Evolutionary conservation across 768 basidiomycete genomes (phyloP).

Genomic region (Paxillus ammoniavirescens): DNA sequence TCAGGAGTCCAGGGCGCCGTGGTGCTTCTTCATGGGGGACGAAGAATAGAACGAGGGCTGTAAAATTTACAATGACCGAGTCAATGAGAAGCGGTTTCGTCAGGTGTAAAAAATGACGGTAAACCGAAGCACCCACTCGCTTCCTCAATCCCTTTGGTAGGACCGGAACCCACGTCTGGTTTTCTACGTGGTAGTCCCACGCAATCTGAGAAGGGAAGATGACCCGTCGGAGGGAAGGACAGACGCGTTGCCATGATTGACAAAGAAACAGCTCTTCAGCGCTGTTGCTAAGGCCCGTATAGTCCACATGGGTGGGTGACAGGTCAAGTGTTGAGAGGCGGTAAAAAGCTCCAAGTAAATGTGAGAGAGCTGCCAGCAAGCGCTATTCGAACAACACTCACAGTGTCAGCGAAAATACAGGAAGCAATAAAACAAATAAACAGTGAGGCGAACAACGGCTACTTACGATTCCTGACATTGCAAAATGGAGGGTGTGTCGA

Average conservation of each 20-base stretch:
- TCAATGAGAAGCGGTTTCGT: neutral
- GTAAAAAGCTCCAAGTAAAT: slow-evolving; percentile 51
- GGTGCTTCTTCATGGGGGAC: neutral
- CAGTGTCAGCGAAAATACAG: neutral
- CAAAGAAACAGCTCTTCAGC: slow-evolving; percentile 53
- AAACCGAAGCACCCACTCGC: neutral
- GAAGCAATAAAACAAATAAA: slow-evolving; percentile 1
- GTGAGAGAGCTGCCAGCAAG: slow-evolving; percentile 57
- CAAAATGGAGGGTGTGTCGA: slow-evolving; percentile 63
- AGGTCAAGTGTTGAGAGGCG: slow-evolving; percentile 55
- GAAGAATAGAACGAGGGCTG: slow-evolving; percentile 7
- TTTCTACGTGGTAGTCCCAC: slow-evolving; percentile 40
- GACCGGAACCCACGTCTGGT: slow-evolving; percentile 32
- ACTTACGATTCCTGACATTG: slow-evolving; percentile 57
- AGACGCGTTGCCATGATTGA: slow-evolving; percentile 51
- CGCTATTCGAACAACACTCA: slow-evolving; percentile 36
- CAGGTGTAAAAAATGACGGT: neutral
- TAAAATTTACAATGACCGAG: neutral
- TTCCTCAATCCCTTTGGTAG: neutral
- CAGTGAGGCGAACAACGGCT: slow-evolving; percentile 2
- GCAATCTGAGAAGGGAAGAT: slow-evolving; percentile 56
- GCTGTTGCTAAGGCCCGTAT: slow-evolving; percentile 35
- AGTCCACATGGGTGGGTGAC: slow-evolving; percentile 55
- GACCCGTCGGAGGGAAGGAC: slow-evolving; percentile 50
- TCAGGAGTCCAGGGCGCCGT: neutral